Conservation (phyloP, 225 moss, liverwort and hornwort genomes). For the Ulota crispa region DNA sequence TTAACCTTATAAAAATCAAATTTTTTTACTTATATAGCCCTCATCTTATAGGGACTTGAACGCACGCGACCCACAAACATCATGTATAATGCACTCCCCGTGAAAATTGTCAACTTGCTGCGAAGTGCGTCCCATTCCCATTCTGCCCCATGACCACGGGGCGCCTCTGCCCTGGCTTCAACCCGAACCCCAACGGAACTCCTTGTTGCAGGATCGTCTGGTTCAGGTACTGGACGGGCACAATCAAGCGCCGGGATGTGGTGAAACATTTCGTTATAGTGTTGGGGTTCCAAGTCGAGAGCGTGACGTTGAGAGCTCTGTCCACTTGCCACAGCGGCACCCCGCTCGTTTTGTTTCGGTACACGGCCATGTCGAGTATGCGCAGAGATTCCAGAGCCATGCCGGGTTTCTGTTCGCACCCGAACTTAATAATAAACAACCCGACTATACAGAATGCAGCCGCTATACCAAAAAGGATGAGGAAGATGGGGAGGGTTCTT, state of each 20-base stretch:
- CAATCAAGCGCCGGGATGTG: background rate
- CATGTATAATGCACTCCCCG: too few species aligned
- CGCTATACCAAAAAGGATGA: too few species aligned
- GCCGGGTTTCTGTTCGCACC: background rate
- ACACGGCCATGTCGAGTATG: constrained; percentile 15
- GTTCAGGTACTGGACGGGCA: constrained; percentile 6
- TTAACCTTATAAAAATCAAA: too few species aligned
- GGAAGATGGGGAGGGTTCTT: fast-evolving
- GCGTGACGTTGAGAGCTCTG: background rate
- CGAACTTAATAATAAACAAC: too few species aligned
- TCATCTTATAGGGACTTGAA: too few species aligned
- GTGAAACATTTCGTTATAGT: background rate
- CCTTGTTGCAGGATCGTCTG: background rate
- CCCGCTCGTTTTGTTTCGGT: background rate
- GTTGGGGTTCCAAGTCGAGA: constrained; percentile 14
- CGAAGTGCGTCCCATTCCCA: background rate
- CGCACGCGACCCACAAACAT: too few species aligned
- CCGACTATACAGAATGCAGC: too few species aligned
- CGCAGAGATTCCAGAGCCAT: background rate
- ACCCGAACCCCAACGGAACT: constrained; percentile 1
- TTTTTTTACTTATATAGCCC: too few species aligned
- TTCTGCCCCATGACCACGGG: background rate
- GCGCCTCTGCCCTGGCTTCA: constrained; percentile 6
- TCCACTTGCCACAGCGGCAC: constrained; percentile 22
- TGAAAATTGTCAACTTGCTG: too few species aligned